phyloP scores from a whole-genome alignment of 345 rosid genomes.

The Boechera stricta region DNA sequence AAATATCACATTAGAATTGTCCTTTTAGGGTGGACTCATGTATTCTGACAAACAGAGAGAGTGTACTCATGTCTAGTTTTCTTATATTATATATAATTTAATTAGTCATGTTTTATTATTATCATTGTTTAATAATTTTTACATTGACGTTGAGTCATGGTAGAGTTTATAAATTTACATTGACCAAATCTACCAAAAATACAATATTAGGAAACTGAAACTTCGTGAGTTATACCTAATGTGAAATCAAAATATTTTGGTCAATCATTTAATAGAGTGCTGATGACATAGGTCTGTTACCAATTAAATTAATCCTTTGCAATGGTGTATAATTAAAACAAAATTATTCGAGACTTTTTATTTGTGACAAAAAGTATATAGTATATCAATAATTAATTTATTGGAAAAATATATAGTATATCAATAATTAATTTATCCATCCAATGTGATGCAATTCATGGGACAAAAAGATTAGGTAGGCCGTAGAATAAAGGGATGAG shows the following conservation, averaged over 20 bases:
- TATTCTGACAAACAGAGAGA: neutral
- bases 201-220: neutral
- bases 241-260: neutral
- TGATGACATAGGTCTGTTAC: constrained; percentile 1
- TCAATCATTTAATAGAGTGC: constrained; percentile 8
- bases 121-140: neutral
- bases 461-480: constrained; percentile 40
- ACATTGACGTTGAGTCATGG: neutral
- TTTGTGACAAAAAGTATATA: neutral
- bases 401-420: neutral
- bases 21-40: neutral
- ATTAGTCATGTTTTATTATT: neutral
- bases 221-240: neutral
- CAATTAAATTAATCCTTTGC: neutral
- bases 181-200: neutral
- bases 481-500: constrained; percentile 41
- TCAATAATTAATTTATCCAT: constrained; percentile 1
- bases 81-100: neutral
- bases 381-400: neutral
- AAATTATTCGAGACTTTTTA: neutral
- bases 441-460: constrained; percentile 21
- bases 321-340: neutral
- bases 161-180: neutral
- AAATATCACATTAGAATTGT: neutral
- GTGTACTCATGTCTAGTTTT: neutral